Percentiles rank a stretch among this genome's conserved stretches.
These are phyloP conservation scores for Apiospora marii DNA, from an alignment of 2,329 filamentous ascomycete species.

Conservation along the genomic window DNA sequence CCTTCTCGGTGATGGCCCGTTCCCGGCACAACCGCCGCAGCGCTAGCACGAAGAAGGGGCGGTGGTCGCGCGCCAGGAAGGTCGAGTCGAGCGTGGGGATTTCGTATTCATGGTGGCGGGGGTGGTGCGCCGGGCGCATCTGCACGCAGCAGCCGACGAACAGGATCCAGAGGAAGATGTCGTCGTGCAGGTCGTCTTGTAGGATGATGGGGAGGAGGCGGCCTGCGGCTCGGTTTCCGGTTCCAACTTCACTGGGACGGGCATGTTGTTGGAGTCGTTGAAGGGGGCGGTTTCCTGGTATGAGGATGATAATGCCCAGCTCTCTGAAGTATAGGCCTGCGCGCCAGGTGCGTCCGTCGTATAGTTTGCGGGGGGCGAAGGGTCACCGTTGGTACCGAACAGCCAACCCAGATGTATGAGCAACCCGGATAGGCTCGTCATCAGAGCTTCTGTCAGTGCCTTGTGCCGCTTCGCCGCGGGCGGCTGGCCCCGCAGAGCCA, in stretches of 20 bases:
- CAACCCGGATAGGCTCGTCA: slow-evolving; percentile 38
- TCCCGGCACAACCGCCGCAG: slow-evolving; percentile 38
- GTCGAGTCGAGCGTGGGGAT: slow-evolving; percentile 32
- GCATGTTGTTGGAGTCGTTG: not conserved
- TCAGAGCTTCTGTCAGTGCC: slow-evolving; percentile 39
- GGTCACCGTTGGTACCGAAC: slow-evolving; percentile 23
- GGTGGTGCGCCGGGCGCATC: slow-evolving; percentile 22
- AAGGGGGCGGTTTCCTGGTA: not conserved
- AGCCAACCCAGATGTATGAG: slow-evolving; percentile 38
- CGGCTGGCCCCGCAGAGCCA: slow-evolving; percentile 42
- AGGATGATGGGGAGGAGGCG: no score
- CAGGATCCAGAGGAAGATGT: slow-evolving; percentile 43
- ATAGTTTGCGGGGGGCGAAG: not conserved
- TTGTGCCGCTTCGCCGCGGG: slow-evolving; percentile 41
- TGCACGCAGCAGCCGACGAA: slow-evolving; percentile 44
- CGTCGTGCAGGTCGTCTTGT: slow-evolving; percentile 40
- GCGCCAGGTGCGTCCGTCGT: not conserved
- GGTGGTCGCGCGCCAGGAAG: slow-evolving; percentile 34
- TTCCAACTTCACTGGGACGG: not conserved
- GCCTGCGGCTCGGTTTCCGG: not conserved
- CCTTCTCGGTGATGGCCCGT: slow-evolving; percentile 37
- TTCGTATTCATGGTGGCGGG: slow-evolving; percentile 27
- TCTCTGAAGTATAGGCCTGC: not conserved
- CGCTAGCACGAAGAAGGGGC: slow-evolving; percentile 41
- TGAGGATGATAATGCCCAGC: not conserved